A percentile compares a stretch with the other conserved stretches of the same genome.
Conservation (phyloP, 2,329 filamentous ascomycete genomes). For the Fusarium verticillioides region DNA sequence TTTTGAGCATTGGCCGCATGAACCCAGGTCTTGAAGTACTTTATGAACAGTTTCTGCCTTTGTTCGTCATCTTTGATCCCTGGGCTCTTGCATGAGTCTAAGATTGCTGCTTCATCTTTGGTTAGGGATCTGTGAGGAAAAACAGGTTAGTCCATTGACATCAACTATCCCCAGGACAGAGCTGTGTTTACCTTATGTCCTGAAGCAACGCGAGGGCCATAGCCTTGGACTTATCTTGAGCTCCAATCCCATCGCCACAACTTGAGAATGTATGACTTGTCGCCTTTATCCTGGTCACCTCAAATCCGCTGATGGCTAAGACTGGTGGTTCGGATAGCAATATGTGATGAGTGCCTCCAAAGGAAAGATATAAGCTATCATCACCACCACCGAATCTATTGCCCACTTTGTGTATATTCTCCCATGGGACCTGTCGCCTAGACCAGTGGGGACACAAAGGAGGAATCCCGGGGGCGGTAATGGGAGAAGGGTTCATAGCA, state of each 20-base stretch:
- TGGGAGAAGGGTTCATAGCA: background rate
- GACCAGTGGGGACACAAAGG: background rate
- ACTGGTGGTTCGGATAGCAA: background rate
- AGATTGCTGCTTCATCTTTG: background rate
- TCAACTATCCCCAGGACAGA: fast-evolving
- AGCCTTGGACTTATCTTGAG: background rate
- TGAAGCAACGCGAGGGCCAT: background rate
- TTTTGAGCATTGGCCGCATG: background rate
- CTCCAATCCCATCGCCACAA: fast-evolving
- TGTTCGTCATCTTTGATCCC: background rate
- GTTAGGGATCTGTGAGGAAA: fast-evolving
- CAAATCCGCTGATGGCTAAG: background rate
- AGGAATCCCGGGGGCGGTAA: fast-evolving
- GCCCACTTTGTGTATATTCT: background rate
- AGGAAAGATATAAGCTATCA: background rate
- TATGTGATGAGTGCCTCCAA: background rate
- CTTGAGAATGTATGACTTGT: background rate
- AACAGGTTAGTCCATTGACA: fast-evolving
- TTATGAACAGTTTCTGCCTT: background rate
- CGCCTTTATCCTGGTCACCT: background rate
- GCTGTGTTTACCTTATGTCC: background rate
- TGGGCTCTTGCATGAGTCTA: fast-evolving
- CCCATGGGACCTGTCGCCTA: fast-evolving
- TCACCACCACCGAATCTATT: background rate
- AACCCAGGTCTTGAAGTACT: background rate